These are phyloP conservation scores for Curvularia eragrostidis DNA, from an alignment of 2,329 filamentous ascomycete genomes.

Conservation along the genomic window DNA sequence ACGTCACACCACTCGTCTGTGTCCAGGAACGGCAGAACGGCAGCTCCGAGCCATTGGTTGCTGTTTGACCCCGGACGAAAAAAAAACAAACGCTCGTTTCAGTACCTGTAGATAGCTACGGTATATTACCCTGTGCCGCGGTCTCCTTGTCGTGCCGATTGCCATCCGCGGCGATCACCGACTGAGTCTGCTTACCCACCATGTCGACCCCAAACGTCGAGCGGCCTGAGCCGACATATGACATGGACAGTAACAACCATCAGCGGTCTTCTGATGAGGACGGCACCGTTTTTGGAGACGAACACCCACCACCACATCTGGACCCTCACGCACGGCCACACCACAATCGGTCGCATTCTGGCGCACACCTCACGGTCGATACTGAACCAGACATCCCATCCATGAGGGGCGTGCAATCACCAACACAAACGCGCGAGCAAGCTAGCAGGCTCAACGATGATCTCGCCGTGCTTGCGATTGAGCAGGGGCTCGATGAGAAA, in stretches of 20 bases:
- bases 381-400: conserved; percentile 49
- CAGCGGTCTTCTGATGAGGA: conserved; percentile 50
- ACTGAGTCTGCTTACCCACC: conserved; percentile 15
- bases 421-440: conserved; percentile 65
- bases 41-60: conserved; percentile 10
- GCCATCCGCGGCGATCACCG: neutral
- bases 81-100: conserved; percentile 9
- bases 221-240: conserved; percentile 47
- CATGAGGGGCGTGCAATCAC: conserved; percentile 53
- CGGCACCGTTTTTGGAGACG: conserved; percentile 48
- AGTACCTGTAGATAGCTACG: neutral
- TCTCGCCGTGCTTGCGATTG: conserved; percentile 68
- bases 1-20: conserved; percentile 17
- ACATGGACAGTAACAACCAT: conserved; percentile 41
- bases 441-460: conserved; percentile 70
- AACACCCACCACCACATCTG: conserved; percentile 30
- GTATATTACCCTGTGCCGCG: neutral
- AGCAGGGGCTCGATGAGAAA: conserved; percentile 63
- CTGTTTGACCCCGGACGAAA: neutral
- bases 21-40: conserved; percentile 6
- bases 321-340: conserved; percentile 16
- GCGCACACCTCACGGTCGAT: conserved; percentile 58
- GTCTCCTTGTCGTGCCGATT: neutral
- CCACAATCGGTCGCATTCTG: conserved; percentile 35
- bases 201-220: conserved; percentile 49